Evolutionary conservation across 352 stramenopile species (phyloP).

Genomic region (Phytophthora melonis): DNA sequence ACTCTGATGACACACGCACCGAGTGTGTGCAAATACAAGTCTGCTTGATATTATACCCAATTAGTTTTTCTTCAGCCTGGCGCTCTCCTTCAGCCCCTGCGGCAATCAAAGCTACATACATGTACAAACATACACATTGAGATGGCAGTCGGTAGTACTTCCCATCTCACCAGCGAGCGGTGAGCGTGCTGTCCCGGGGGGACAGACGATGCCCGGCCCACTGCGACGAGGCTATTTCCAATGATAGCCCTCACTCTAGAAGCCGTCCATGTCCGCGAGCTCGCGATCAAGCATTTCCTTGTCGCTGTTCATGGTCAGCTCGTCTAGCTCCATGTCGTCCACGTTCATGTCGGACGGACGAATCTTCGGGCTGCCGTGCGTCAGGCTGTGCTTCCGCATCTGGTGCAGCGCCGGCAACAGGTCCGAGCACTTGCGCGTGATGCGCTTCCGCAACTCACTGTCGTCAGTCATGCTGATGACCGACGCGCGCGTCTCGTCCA

Average conservation of each 20-base stretch:
- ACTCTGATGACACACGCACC: constrained; percentile 34
- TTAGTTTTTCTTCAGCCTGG: constrained; percentile 27
- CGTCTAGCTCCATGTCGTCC: constrained; percentile 63
- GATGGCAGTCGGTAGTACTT: neutral
- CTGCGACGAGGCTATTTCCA: constrained; percentile 31
- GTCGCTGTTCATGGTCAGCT: constrained; percentile 64
- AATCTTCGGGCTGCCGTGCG: constrained; percentile 74
- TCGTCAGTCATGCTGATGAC: constrained; percentile 38
- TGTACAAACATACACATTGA: constrained; percentile 33
- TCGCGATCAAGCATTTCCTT: constrained; percentile 75
- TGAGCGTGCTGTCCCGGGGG: constrained; percentile 1
- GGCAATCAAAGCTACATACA: constrained; percentile 41
- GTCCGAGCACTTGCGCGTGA: constrained; percentile 61
- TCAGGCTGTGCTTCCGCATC: constrained; percentile 82
- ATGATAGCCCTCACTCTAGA: constrained; percentile 44
- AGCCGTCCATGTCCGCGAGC: constrained; percentile 63
- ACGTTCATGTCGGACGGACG: constrained; percentile 81
- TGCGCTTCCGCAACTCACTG: constrained; percentile 41
- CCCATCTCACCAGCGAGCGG: constrained; percentile 11
- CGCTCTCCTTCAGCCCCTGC: constrained; percentile 21
- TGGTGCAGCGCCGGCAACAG: constrained; percentile 72
- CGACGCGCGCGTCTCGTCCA: constrained; percentile 53
- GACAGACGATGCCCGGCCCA: constrained; percentile 4
- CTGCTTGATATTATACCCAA: constrained; percentile 54
- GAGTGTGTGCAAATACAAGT: constrained; percentile 27